Base-by-base conservation (phyloP, 2,329 filamentous ascomycete genomes). In the Geosmithia putterillii region DNA sequence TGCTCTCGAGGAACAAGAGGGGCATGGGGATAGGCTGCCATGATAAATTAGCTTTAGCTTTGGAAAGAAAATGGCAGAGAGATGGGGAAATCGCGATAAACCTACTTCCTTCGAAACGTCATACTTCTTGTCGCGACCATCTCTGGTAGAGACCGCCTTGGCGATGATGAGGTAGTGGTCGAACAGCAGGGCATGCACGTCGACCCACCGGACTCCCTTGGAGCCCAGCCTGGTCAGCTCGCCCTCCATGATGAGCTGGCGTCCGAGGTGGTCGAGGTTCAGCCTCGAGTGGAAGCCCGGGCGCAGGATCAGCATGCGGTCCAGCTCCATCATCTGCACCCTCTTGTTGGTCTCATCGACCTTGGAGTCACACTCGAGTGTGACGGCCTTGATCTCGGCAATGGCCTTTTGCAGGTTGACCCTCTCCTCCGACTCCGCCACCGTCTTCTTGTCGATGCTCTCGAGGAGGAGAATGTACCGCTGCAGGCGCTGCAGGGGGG, bases 161-260 rank as follows among this genome's bases (percentile, higher is more conserved):
- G 92, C 85, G 38, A 98, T 67, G 28, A 98, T 89, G 34, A 98
- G 73, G 60, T 95, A 98, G 62, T 98, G 89, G 55, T 98, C 94
- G 56, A 98, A 96, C 0, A 98, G 73, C 39, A 98, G 74, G 2
- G 86, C 88, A 58, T 95, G 88, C 0, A 86, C 94, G 54, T 98
- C 92, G 7, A 96, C 80, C 83, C 90, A 95, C 49, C 82, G 83
- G 57, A 96, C 92, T 45, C 88, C 81, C 58, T 86, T 94, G 38
- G 82, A 86, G 44, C 90, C 88, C 67, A 88, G 83, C 48, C 92
- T 75, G 58, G 94, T 87, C 45, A 98, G 66, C 52, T 96, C 89
- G 45, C 92, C 92, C 53, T 89, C 79, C 60, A 83, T 83, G 47
- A 98, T 83, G 44, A 98, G 74, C 56, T 95, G 83, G 49, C 92